Evolutionary conservation across 2,329 filamentous ascomycete genomes (phyloP).

Genomic region (Pseudogymnoascus sp.): DNA sequence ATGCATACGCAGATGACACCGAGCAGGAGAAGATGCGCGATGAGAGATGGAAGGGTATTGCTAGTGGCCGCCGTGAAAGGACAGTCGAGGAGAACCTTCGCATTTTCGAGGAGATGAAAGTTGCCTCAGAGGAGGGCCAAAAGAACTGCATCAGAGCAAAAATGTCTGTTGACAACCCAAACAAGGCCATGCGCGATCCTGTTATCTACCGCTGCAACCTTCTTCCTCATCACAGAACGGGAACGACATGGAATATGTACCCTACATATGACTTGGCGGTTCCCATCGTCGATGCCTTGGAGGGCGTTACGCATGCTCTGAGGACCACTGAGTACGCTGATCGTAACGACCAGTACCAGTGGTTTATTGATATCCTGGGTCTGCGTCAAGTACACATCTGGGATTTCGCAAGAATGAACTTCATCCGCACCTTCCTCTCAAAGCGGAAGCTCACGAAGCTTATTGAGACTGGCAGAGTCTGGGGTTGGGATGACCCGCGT

Average conservation of each 20-base stretch:
- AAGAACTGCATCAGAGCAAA: conserved; percentile 92
- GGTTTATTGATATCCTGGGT: conserved; percentile 68
- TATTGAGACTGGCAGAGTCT: conserved; percentile 66
- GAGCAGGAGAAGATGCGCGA: conserved; percentile 79
- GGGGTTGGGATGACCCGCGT: conserved; percentile 79
- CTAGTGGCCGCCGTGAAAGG: conserved; percentile 72
- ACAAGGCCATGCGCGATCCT: conserved; percentile 92
- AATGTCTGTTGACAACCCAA: conserved; percentile 82
- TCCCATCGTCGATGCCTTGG: conserved; percentile 69
- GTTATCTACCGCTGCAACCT: conserved; percentile 95
- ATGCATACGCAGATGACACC: conserved; percentile 93
- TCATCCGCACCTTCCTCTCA: conserved; percentile 71
- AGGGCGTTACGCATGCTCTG: conserved; percentile 76
- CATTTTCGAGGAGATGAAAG: conserved; percentile 90
- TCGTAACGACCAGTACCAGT: conserved; percentile 78
- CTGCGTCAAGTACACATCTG: conserved; percentile 74
- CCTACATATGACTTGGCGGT: conserved; percentile 83
- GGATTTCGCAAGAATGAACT: conserved; percentile 81
- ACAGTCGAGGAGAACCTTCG: conserved; percentile 74
- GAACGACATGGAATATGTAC: conserved; percentile 74
- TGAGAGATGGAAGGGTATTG: conserved; percentile 74
- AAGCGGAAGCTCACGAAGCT: conserved; percentile 83
- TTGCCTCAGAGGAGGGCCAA: conserved; percentile 55
- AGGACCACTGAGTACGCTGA: conserved; percentile 83
- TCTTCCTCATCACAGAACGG: conserved; percentile 65